Evolutionary conservation across 139 green algal species (phyloP).

Genomic region (Yamagishiella unicocca): DNA sequence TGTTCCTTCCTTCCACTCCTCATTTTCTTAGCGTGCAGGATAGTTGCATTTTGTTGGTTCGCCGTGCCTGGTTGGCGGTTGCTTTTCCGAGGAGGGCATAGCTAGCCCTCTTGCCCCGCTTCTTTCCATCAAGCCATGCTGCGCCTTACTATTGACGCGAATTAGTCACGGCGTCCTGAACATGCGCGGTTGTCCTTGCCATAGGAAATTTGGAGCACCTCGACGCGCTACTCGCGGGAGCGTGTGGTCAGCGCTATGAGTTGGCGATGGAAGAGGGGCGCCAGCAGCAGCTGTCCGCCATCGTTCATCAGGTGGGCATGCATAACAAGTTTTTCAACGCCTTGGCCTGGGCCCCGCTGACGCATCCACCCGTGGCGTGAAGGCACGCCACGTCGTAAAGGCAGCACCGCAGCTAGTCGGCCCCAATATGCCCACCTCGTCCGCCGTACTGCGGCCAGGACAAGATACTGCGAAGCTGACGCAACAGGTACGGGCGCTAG

Average conservation of each 20-base stretch:
- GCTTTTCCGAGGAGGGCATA: background rate
- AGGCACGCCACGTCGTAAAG: no score
- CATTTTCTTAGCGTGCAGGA: background rate
- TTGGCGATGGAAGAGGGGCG: background rate
- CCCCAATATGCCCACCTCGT: background rate
- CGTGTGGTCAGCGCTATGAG: background rate
- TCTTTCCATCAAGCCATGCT: background rate
- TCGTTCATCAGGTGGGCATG: background rate
- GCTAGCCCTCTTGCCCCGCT: background rate
- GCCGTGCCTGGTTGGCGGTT: background rate
- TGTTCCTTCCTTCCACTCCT: no score
- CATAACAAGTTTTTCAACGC: background rate
- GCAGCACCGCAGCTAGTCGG: no score
- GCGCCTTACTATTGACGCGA: no score
- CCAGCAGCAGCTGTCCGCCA: background rate
- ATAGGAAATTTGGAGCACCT: conserved; percentile 5
- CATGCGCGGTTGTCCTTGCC: background rate
- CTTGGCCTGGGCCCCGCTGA: background rate
- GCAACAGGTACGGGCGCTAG: no score
- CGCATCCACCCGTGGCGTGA: no score
- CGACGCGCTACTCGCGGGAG: background rate
- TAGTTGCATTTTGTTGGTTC: background rate
- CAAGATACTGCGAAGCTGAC: background rate
- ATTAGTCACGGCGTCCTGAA: no score
- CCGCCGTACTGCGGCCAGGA: background rate